Evolutionary conservation across 306 rosid genomes (phyloP), one percentile per base, ranked within the genome.

Genomic region (Chamaecrista fasciculata): DNA sequence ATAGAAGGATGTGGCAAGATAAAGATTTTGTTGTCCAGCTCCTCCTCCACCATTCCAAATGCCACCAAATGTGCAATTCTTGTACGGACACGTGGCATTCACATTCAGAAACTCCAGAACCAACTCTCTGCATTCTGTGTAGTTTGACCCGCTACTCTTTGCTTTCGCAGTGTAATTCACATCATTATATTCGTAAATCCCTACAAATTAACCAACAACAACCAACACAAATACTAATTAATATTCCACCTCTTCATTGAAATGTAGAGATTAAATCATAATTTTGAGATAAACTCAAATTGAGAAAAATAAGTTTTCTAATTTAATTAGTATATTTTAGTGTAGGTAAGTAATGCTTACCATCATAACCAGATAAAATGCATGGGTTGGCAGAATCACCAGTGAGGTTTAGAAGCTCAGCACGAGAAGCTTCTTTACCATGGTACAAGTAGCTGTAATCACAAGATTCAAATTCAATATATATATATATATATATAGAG

Each of bases 1-100:
- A 69, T 78, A 87, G 95, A 90, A 87, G 82, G 81, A 85, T 9
- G 96, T 80, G 66, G 96, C 91, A n/a, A 90, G 74, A 36, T 78
- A 78, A 28, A 90, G 82, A 36, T 87, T 78, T 52, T 77, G 76
- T 52, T 82, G 86, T 60, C 96, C 96, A 8, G 57, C 80, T 15
- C 95, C 95, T 5, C 90, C 91, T n/a, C 91, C 95, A 20, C 96
- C 96, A 18, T 82, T 84, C 96, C 96, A 90, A 6, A 84, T 62
- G 6, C 96, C 96, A 6, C 83, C 82, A 58, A 90, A 87, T 11
- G 95, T 87, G 84, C 96, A 90, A 66, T 80, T 80, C 84, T 78
- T 74, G 56, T 85, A 78, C 9, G 78, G 15, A 60, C 95, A 90
- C 1, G 81, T 44, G 36, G 68, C 86, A 47, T 81, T 84, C 5